Base-by-base conservation (phyloP, 441 rosid species). In the Adansonia rubrostipa region DNA sequence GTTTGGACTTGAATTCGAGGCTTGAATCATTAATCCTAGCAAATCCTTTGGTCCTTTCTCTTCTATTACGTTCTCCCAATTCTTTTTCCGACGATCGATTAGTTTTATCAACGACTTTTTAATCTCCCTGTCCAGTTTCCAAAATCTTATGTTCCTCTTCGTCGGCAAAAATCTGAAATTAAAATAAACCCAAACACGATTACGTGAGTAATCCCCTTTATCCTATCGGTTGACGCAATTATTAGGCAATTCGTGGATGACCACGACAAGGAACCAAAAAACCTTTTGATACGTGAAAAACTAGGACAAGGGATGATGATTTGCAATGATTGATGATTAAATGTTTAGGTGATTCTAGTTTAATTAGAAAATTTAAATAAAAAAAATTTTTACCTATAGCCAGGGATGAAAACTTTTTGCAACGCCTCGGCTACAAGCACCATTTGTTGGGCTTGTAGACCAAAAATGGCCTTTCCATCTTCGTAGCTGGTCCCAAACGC, bases 401-500 rank as follows among this genome's bases (percentile, higher is more conserved):
- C 98, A 0, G 99, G 99, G 71, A 94, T 89, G 75, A 91, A 89
- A 20, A 94, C 97, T 75, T 90, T 91, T 24, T 90, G 93, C 45
- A 93, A 92, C 8, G 97, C 94, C 81, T 92, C 87, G 0, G 98
- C 97, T 0, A 95, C 95, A 0, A 93, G 90, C 51, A 84, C 82
- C 95, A 91, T 92, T 74, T 96, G 98, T 42, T 88, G 89, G 5
- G 96, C 88, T 84, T 96, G 98, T 50, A 96, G 78, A 33, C 89
- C 74, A 65, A 91, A 96, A 81, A 96, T 87, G 48, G 94, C 91
- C 28, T 90, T 89, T 0, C 98, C 98, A 36, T 92, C 97, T 81
- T 92, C 96, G 2, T 92, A 90, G 88, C 98, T 92, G 44, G 87
- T 86, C 0, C 99, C 99, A 65, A 96, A 96, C 40, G 90, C 93